Conservation (phyloP, 2,329 filamentous ascomycete species). For the Didymella exigua region DNA sequence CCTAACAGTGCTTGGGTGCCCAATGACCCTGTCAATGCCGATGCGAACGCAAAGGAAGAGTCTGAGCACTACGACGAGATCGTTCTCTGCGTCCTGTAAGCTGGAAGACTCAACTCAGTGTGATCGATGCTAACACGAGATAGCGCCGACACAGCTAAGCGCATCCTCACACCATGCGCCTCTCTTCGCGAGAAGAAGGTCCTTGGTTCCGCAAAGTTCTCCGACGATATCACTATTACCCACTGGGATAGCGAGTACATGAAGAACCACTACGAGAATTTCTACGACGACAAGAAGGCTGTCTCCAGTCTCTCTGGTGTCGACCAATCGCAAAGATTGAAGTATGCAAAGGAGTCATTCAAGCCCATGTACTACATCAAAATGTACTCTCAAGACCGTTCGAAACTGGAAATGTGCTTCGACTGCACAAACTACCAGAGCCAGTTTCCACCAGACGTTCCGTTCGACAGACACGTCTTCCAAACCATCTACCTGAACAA, state of each 20-base stretch:
- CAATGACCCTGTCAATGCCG: conserved; percentile 46
- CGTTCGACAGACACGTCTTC: conserved; percentile 68
- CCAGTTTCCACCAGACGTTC: conserved; percentile 64
- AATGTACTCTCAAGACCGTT: conserved; percentile 61
- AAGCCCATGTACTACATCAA: conserved; percentile 71
- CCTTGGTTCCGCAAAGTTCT: conserved; percentile 72
- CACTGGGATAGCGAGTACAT: conserved; percentile 71
- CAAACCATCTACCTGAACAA: conserved; percentile 72
- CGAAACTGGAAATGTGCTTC: conserved; percentile 68
- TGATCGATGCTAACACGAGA: background rate
- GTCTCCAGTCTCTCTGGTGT: conserved; percentile 49
- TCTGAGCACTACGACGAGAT: conserved; percentile 67
- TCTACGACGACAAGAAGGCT: conserved; percentile 58
- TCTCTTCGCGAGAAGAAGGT: conserved; percentile 68
- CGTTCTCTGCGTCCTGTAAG: conserved; percentile 64
- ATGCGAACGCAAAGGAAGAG: conserved; percentile 49
- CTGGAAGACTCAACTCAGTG: background rate
- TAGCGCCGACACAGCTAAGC: conserved; percentile 61
- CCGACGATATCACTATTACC: conserved; percentile 73
- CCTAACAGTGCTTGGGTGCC: conserved; percentile 53
- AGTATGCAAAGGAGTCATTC: conserved; percentile 59
- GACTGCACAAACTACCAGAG: conserved; percentile 78
- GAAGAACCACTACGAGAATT: conserved; percentile 70
- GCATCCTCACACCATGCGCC: conserved; percentile 63
- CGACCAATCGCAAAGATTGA: conserved; percentile 51